Conservation (phyloP, 2,329 filamentous ascomycete species). For the Aspergillus eucalypticola region DNA sequence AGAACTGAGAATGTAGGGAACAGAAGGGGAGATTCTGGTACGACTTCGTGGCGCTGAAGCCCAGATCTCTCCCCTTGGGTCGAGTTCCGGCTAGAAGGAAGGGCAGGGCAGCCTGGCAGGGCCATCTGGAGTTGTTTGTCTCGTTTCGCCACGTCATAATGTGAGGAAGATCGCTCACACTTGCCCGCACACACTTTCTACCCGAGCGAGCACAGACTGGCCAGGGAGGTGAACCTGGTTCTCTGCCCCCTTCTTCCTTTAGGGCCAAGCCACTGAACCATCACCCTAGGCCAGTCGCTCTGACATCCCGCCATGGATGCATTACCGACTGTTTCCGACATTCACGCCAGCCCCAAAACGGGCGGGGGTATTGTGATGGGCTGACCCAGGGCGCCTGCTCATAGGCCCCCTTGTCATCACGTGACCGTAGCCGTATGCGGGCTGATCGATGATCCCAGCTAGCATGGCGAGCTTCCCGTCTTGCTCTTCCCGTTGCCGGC, state of each 20-base stretch:
- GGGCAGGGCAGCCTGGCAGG: conserved; percentile 4
- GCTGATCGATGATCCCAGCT: conserved; percentile 28
- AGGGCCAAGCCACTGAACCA: conserved; percentile 15
- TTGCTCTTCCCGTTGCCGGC: conserved; percentile 17
- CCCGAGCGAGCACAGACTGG: conserved; percentile 20
- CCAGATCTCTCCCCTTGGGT: background rate
- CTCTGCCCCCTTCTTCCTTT: conserved; percentile 5
- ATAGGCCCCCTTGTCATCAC: conserved; percentile 20
- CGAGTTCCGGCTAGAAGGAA: conserved; percentile 1
- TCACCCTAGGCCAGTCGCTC: conserved; percentile 10
- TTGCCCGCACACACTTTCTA: conserved; percentile 15
- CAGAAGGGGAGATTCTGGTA: background rate
- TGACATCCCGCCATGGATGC: conserved; percentile 15
- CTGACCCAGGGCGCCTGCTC: conserved; percentile 7
- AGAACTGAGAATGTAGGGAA: background rate
- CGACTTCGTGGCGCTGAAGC: background rate
- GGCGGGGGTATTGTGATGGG: conserved; percentile 22
- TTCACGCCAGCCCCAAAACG: conserved; percentile 16
- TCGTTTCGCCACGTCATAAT: conserved; percentile 24
- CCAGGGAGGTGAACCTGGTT: conserved; percentile 12
- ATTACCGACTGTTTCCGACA: conserved; percentile 15
- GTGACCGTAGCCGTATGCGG: conserved; percentile 26
- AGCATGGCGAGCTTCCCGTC: conserved; percentile 15
- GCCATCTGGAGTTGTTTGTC: conserved; percentile 5
- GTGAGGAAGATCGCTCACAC: conserved; percentile 4